Conservation (phyloP, 2,329 filamentous ascomycete species). For the Phaeosphaeriaceae sp. region DNA sequence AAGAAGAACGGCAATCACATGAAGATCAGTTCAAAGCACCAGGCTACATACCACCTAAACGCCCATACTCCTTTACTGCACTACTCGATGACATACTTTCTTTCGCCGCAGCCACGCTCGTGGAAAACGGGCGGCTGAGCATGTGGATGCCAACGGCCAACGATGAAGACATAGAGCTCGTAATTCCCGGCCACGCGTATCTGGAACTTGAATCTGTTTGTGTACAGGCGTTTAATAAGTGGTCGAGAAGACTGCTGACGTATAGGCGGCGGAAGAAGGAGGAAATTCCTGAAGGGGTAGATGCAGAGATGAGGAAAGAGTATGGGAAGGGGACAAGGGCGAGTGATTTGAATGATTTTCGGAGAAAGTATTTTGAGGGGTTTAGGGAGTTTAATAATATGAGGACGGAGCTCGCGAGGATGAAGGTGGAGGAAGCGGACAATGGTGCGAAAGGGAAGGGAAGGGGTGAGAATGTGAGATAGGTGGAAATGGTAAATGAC, state of each 20-base stretch:
- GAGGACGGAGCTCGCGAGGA: constrained; percentile 35
- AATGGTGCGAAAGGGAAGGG: not conserved
- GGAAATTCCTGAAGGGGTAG: constrained; percentile 51
- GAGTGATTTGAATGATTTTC: constrained; percentile 72
- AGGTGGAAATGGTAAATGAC: not conserved
- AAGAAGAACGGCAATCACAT: constrained; percentile 33
- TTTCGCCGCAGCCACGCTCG: constrained; percentile 78
- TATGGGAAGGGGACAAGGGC: constrained; percentile 59
- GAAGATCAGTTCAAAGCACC: constrained; percentile 32
- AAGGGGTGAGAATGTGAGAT: too few relatives aligned
- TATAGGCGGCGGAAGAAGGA: constrained; percentile 74
- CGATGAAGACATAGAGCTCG: constrained; percentile 69
- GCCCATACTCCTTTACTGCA: constrained; percentile 87
- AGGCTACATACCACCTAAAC: constrained; percentile 84
- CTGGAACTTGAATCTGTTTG: constrained; percentile 78
- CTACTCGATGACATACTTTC: constrained; percentile 89
- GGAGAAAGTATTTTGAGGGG: constrained; percentile 60
- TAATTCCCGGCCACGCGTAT: constrained; percentile 76
- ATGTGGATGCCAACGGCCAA: constrained; percentile 96
- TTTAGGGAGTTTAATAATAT: constrained; percentile 45
- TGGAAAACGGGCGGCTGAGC: constrained; percentile 78
- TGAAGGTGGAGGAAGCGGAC: constrained; percentile 20
- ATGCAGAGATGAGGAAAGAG: constrained; percentile 30
- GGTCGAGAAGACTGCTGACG: constrained; percentile 87
- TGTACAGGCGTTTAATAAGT: constrained; percentile 88